Conservation (phyloP, 1,284 basidiomycete genomes). For the Cutaneotrichosporon spelunceum region DNA sequence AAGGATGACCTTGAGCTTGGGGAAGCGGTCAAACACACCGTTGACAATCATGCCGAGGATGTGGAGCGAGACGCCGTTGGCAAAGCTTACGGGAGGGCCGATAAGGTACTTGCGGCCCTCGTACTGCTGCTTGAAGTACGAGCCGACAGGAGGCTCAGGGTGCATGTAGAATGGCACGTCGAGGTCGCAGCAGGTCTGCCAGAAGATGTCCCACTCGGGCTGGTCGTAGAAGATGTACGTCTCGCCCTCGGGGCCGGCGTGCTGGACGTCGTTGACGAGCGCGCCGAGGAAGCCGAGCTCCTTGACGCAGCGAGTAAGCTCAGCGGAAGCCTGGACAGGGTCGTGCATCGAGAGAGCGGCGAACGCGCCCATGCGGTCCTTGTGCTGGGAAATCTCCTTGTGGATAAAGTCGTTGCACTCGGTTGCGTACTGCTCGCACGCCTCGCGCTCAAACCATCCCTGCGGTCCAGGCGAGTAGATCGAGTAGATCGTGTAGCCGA, state of each 20-base stretch:
- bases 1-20: constrained; percentile 49
- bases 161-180: constrained; percentile 48
- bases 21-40: constrained; percentile 48
- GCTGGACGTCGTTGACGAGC: constrained; percentile 36
- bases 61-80: constrained; percentile 45
- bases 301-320: constrained; percentile 41
- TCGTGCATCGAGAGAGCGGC: constrained; percentile 47
- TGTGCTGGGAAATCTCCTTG: constrained; percentile 35
- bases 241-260: constrained; percentile 29
- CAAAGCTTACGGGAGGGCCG: constrained; percentile 43
- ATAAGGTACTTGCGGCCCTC: constrained; percentile 41
- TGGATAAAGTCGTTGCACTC: constrained; percentile 28
- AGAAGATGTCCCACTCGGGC: constrained; percentile 39
- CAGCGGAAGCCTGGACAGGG: constrained; percentile 39
- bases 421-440: constrained; percentile 25
- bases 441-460: constrained; percentile 21
- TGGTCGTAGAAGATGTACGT: constrained; percentile 35
- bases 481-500: constrained; percentile 28
- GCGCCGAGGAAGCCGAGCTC: constrained; percentile 35
- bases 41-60: constrained; percentile 47
- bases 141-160: constrained; percentile 45
- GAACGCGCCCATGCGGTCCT: constrained; percentile 43
- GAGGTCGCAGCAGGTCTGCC: constrained; percentile 42
- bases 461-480: constrained; percentile 26
- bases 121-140: constrained; percentile 40